Percentiles rank a stretch among this genome's conserved stretches.
These are phyloP conservation scores for Haplosporangium gracile DNA, from an alignment of 192 early-diverging fungal genomes.

Conservation along the genomic window DNA sequence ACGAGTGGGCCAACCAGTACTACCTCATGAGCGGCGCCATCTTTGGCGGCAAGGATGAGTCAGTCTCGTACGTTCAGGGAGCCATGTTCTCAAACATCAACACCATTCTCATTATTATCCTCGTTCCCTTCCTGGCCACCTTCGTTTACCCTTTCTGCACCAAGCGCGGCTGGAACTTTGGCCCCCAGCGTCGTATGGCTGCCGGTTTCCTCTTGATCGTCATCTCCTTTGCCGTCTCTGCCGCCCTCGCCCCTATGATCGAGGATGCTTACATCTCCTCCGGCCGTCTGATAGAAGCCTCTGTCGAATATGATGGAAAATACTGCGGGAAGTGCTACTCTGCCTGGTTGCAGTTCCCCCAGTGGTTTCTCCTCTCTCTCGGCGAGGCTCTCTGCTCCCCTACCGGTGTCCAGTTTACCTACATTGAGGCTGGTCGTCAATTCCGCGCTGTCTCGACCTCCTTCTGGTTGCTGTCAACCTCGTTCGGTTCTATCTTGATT, in stretches of 20 bases:
- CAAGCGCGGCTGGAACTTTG: conserved; percentile 52
- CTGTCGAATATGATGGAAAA: conserved; percentile 28
- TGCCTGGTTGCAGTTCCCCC: conserved; percentile 58
- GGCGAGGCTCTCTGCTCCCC: conserved; percentile 72
- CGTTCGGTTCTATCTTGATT: conserved; percentile 59
- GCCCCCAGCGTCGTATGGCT: conserved; percentile 68
- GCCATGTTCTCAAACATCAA: conserved; percentile 48
- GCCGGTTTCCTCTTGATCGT: conserved; percentile 66
- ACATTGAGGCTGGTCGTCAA: conserved; percentile 73
- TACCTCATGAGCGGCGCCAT: conserved; percentile 51
- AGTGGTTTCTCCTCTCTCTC: conserved; percentile 68
- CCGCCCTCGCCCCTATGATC: conserved; percentile 34
- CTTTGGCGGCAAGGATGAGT: conserved; percentile 33
- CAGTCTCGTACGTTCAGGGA: conserved; percentile 17
- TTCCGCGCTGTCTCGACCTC: conserved; percentile 68
- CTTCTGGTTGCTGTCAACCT: conserved; percentile 67
- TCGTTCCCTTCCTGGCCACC: conserved; percentile 67
- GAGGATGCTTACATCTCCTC: conserved; percentile 22
- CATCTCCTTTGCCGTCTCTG: conserved; percentile 59
- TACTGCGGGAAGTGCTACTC: conserved; percentile 50
- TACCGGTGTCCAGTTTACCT: conserved; percentile 74
- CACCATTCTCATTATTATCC: conserved; percentile 64
- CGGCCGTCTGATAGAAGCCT: background rate
- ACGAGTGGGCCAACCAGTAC: conserved; percentile 56
- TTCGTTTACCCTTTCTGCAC: conserved; percentile 67